Base-by-base conservation (phyloP, 2,329 filamentous ascomycete species). In the Aspergillus sp. region DNA sequence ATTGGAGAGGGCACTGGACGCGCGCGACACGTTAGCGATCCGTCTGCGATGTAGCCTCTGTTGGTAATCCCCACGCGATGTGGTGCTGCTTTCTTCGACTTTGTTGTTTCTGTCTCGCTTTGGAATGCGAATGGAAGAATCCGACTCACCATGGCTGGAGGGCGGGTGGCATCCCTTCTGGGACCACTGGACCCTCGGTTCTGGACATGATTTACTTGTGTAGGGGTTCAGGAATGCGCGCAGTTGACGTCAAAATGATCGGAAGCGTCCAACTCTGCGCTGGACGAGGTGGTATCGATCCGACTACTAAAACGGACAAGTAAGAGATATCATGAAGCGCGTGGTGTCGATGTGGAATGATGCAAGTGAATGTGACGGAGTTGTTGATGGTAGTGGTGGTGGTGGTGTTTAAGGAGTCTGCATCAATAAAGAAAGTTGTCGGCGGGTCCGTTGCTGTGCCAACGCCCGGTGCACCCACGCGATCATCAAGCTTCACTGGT, bases 401-500 rank as follows among this genome's bases (percentile, higher is more conserved):
- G 19, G 4, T 19, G n/a, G 40, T 42, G n/a, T 17, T 42, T 42
- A 29, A 29, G n/a, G 40, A 13, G 40, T 17, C 11, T 17, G 40
- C 14, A n/a, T 6, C 34, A 38, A 45, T 46, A 19, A 50, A 34
- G 17, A 17, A 21, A 43, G 34, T 38, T 38, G 34, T n/a, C 34
- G 16, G 40, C 17, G 41, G 41, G 46, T 16, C 34, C 48, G 60
- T 62, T 62, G 61, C 61, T 56, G 59, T 58, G 61, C 57, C 60
- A 64, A 64, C 61, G 21, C 16, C 32, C 45, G 41, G 11, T 14
- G 16, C 11, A 7, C 34, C 16, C 34, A 38, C 16, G 34, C 34
- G 25, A 29, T 29, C 25, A 29, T 29, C 25, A 29, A 29, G 25
- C 25, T 40, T 13, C 36, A 40, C 16, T 6, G 13, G 36, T 14